These are phyloP conservation scores for Debaryomycetaceae sp. DNA, from an alignment of 1,139 yeast species.

Conservation along the genomic window DNA sequence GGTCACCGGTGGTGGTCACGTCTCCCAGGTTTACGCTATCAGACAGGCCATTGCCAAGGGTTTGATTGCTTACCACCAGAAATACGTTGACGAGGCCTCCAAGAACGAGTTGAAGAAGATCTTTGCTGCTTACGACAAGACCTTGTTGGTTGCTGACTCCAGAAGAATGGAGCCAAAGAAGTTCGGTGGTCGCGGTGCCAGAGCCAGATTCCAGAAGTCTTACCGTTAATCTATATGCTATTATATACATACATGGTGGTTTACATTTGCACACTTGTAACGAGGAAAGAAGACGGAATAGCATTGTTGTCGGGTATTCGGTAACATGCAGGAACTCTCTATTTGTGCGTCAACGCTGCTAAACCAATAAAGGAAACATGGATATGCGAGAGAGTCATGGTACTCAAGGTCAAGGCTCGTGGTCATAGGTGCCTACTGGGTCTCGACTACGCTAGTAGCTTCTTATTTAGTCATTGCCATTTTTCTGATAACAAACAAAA, in stretches of 20 bases:
- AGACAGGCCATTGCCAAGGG: constrained; percentile 99
- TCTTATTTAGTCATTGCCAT: no score
- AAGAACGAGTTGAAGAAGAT: constrained; percentile 99
- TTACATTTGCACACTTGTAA: no score
- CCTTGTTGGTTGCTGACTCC: constrained; percentile 98
- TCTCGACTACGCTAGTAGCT: no score
- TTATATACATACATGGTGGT: constrained; percentile 10
- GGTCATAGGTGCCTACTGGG: no score
- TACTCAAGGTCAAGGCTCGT: no score
- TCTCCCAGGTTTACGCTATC: constrained; percentile 98
- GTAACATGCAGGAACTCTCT: no score
- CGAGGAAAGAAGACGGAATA: no score
- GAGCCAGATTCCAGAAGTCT: constrained; percentile 99
- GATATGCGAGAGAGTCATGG: no score
- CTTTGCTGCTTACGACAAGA: constrained; percentile 97
- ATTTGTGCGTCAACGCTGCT: no score
- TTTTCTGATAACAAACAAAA: no score
- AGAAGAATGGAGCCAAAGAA: constrained; percentile 99
- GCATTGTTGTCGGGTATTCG: no score
- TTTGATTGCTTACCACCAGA: constrained; percentile 98
- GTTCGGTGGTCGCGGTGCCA: constrained; percentile 99
- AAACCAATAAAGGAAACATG: no score
- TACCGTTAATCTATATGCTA: constrained; percentile 72
- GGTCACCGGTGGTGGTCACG: constrained; percentile 99
- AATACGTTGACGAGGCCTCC: constrained; percentile 98